Evolutionary conservation across 306 rosid species (phyloP), one percentile per base, ranked within the genome.

Genomic region (Mucuna pruriens): DNA sequence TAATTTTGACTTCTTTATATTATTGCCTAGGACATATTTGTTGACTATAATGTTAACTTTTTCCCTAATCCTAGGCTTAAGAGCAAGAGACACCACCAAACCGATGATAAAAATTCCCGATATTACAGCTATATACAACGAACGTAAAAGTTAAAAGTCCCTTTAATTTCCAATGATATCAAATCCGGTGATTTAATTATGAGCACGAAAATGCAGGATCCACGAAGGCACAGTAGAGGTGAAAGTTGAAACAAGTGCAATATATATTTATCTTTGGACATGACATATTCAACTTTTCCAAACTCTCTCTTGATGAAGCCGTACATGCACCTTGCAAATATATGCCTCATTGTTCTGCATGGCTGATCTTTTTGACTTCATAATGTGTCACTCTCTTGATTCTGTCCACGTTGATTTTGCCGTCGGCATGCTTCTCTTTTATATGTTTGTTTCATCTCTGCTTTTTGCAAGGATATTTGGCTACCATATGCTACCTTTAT

Each of bases 291-390:
- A 46, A 77, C 82, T 63, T 77, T 64, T 76, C 34, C n/a, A 46
- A 46, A 76, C 31, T 23, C 52, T 36, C 58, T 22, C 29, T 12
- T 57, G 12, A 20, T 0, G 57, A 75, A 55, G 10, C 42, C 80
- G 64, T 33, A 46, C 38, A 51, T 33, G 33, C 38, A 51, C 62
- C n/a, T 58, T 44, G 69, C 63, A 45, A 46, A 75, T n/a, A n/a
- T n/a, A n/a, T 55, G 64, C 36, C 17, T 34, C 65, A 78, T 55
- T 44, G 33, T 65, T 55, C 8, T 65, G 65, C 81, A 54, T 45
- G 31, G 55, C 26, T 45, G 7, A 55, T 82, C 39, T 74, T 57
- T 80, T 90, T 86, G 81, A 86, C 85, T 71, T 62, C 38, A 71
- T 57, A 40, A 75, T 54, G 26, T 73, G 45, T 66, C 65, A 66